Conservation (phyloP, 164 flowering plant species). For the Piper longum region DNA sequence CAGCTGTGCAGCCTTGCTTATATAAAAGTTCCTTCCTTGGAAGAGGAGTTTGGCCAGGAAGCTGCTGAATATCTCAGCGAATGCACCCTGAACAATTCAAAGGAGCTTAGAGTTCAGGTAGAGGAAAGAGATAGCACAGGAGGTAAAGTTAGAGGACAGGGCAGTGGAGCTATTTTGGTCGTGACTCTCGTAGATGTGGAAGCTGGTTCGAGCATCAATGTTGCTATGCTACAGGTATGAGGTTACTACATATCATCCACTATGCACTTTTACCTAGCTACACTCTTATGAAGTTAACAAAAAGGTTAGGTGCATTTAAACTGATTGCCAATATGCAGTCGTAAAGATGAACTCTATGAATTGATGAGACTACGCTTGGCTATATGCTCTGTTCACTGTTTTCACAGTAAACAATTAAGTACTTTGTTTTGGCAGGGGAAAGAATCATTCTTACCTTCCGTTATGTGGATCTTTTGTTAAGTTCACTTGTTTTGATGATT, state of each 20-base stretch:
- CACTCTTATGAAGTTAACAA: not conserved
- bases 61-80: conserved; percentile 70
- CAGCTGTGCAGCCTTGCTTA: conserved; percentile 87
- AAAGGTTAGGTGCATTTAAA: not conserved
- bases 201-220: conserved; percentile 59
- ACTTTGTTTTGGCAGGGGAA: too few relatives aligned
- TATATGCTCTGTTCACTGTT: not conserved
- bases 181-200: conserved; percentile 66
- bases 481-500: too few relatives aligned
- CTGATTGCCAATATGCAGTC: too few relatives aligned
- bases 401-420: too few relatives aligned
- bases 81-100: conserved; percentile 32
- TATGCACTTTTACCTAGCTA: not conserved
- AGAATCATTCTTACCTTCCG: too few relatives aligned
- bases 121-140: conserved; percentile 84
- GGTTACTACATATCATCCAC: not conserved
- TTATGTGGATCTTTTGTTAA: too few relatives aligned
- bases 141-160: conserved; percentile 91
- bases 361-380: not conserved
- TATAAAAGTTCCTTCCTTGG: conserved; percentile 61
- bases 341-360: not conserved
- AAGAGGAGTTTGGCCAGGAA: conserved; percentile 86
- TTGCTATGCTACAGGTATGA: conserved; percentile 69
- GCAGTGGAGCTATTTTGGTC: conserved; percentile 63
- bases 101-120: conserved; percentile 54